Evolutionary conservation across 2,329 filamentous ascomycete genomes (phyloP), one percentile per base, ranked within the genome.

Genomic region (Colletotrichum destructivum): DNA sequence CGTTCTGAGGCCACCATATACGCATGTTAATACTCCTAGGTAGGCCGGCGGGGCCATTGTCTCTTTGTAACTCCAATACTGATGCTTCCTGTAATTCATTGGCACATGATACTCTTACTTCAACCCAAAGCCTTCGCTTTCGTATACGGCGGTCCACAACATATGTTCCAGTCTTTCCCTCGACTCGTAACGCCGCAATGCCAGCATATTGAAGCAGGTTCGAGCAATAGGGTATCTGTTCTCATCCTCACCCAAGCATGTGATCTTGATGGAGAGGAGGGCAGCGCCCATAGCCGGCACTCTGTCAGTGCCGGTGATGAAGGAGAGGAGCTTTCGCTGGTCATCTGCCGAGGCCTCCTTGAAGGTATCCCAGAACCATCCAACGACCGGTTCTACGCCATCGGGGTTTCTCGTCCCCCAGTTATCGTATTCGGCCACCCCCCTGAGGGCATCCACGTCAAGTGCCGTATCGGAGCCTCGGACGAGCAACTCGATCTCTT

Each of bases 351-450:
- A 82, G 0, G 93, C 91, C 44, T 85, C 84, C 74, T 90, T 86
- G 75, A 98, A 96, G 18, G 92, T 89, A 63, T 94, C 88, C 95
- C 95, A 98, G 83, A 98, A 98, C 95, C 95, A 98, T 51, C 84
- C 82, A 21, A 98, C 85, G 8, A 93, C 91, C 0, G 91, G 89
- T 66, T 95, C 92, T 0, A 81, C 82, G 12, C 90, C 88, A 11
- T 86, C 86, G 5, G 89, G 87, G 51, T 88, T 87, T 47, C 81
- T 83, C 31, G 76, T 84, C 3, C 86, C 87, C 94, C 95, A 98
- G 70, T 94, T 93, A 61, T 97, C 93, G 77, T 97, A 97, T 16
- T 90, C 88, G 0, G 95, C 94, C 16, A 95, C 94, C 1, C 91
- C 92, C 69, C 90, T 88, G 38, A 98, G 83, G 4, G 93, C 92